These are phyloP conservation scores for Globisporangium megalacanthum DNA, from an alignment of 352 stramenopile species.

Conservation along the genomic window DNA sequence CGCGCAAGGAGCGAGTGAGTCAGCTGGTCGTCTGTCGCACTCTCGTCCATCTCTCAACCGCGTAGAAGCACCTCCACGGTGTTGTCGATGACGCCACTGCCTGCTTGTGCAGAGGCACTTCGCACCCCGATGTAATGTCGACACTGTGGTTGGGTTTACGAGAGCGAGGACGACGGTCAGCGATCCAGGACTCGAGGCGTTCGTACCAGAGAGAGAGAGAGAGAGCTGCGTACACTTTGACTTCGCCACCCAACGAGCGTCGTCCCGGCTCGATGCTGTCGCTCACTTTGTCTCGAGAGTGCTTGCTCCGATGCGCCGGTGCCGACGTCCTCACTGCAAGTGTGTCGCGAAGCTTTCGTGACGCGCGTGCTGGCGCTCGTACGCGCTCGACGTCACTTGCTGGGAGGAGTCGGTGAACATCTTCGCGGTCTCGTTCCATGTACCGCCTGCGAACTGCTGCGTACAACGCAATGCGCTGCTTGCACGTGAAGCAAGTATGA, in stretches of 20 bases:
- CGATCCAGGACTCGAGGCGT: not conserved
- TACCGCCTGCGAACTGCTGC: constrained; percentile 46
- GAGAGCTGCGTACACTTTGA: constrained; percentile 13
- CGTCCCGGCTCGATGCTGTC: not conserved
- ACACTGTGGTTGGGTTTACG: constrained; percentile 12
- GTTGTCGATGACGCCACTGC: constrained; percentile 26
- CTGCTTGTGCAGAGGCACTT: constrained; percentile 32
- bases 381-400: not conserved
- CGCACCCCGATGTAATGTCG: constrained; percentile 32
- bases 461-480: constrained; percentile 42
- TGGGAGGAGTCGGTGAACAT: constrained; percentile 10
- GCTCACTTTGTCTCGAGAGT: not conserved
- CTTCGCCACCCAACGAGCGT: constrained; percentile 10
- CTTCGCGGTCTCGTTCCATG: constrained; percentile 49
- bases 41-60: too few species aligned
- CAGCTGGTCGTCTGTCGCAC: too few species aligned
- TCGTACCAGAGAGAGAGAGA: not conserved
- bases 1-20: too few species aligned
- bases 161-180: constrained; percentile 1
- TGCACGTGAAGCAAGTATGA: not conserved
- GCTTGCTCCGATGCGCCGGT: not conserved
- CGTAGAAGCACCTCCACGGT: constrained; percentile 36
- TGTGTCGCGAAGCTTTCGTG: not conserved
- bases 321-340: too few species aligned
- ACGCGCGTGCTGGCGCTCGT: not conserved